A percentile compares a stretch with the other conserved stretches of the same genome.
Evolutionary conservation across 768 basidiomycete genomes (phyloP).

Genomic region (Lentinula sp.): DNA sequence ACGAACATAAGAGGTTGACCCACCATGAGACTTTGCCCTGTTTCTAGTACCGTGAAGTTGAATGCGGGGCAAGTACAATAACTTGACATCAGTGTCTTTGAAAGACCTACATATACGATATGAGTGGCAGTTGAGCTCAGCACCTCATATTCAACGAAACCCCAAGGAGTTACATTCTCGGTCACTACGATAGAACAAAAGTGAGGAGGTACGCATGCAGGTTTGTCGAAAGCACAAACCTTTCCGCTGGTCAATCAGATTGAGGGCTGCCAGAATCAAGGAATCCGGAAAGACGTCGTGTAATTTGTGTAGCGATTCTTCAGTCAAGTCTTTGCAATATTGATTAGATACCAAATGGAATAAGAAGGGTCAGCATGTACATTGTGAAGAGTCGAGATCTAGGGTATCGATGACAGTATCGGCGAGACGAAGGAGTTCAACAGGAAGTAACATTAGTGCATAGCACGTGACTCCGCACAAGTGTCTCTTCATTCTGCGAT

Average conservation of each 20-base stretch:
- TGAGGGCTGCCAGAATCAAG: slow-evolving; percentile 63
- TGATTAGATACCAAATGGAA: background rate
- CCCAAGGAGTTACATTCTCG: slow-evolving; percentile 52
- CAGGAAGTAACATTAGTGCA: slow-evolving; percentile 16
- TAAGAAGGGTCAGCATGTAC: background rate
- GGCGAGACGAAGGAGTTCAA: slow-evolving; percentile 15
- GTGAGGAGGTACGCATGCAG: background rate
- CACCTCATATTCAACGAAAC: slow-evolving; percentile 59
- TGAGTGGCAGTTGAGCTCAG: slow-evolving; percentile 61
- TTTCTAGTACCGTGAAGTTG: slow-evolving; percentile 52
- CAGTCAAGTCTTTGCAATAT: slow-evolving; percentile 26
- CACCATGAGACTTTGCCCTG: slow-evolving; percentile 63
- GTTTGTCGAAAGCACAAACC: slow-evolving; percentile 34
- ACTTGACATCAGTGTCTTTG: slow-evolving; percentile 32
- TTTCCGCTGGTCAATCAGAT: slow-evolving; percentile 67
- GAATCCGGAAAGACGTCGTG: slow-evolving; percentile 55
- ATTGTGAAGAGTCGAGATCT: slow-evolving; percentile 13
- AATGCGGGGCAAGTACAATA: slow-evolving; percentile 80
- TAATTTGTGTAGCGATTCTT: slow-evolving; percentile 52
- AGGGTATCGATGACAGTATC: slow-evolving; percentile 27
- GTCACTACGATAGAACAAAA: slow-evolving; percentile 37
- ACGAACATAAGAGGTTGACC: slow-evolving; percentile 6
- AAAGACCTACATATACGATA: slow-evolving; percentile 44
- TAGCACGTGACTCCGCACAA: background rate
- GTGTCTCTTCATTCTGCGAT: slow-evolving; percentile 20